phyloP scores from a whole-genome alignment of 1,139 yeast species.

The Candida gigantensis region DNA sequence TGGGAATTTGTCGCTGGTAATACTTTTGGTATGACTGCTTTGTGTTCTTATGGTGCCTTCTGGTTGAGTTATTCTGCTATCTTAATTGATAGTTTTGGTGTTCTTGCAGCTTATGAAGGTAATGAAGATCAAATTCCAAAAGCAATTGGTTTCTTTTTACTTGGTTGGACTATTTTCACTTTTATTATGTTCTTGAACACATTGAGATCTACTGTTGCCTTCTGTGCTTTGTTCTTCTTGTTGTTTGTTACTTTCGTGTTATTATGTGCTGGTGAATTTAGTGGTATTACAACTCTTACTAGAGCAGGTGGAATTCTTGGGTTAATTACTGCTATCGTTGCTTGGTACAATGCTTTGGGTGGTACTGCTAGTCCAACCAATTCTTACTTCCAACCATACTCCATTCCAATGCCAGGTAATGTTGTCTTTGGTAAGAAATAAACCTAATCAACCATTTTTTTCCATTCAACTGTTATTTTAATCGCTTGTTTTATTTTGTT shows the following conservation, averaged over 20 bases:
- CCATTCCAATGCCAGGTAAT: conserved; percentile 34
- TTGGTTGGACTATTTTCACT: conserved; percentile 70
- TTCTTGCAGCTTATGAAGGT: conserved; percentile 49
- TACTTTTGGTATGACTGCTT: conserved; percentile 64
- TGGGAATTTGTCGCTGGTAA: conserved; percentile 68
- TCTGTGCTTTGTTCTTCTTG: conserved; percentile 52
- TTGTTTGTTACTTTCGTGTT: conserved; percentile 58
- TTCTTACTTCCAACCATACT: conserved; percentile 32
- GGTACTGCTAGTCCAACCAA: conserved; percentile 30
- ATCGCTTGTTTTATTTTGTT: conserved; percentile 2
- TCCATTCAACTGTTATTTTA: too few species aligned
- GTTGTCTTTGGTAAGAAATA: conserved; percentile 2
- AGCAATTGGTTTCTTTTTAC: conserved; percentile 59
- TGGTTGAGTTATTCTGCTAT: conserved; percentile 70
- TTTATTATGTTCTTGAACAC: conserved; percentile 59
- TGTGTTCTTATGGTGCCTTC: conserved; percentile 73
- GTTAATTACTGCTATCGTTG: conserved; percentile 57
- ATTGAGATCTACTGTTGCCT: conserved; percentile 64
- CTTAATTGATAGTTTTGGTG: conserved; percentile 55
- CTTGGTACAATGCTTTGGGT: conserved; percentile 54
- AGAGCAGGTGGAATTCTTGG: conserved; percentile 78
- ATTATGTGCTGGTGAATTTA: conserved; percentile 57
- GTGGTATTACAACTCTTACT: conserved; percentile 43
- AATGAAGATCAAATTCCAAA: conserved; percentile 44
- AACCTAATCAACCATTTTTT: not conserved